These are phyloP conservation scores for Dioscorea zingiberensis DNA, from an alignment of 106 monocot genomes.

Conservation along the genomic window DNA sequence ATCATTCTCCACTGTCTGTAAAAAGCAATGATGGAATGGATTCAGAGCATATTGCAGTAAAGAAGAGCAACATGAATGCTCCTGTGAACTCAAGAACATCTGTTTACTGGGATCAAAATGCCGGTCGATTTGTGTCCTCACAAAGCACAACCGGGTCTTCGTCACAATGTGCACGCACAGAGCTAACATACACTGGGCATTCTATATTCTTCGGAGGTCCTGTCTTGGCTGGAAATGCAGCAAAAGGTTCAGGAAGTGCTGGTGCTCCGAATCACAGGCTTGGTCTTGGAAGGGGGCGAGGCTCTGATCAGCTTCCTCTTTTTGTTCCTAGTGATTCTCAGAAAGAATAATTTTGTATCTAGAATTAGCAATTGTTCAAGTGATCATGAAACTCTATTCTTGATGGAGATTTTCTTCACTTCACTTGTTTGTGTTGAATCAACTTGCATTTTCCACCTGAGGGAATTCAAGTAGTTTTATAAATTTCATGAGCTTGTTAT, in stretches of 20 bases:
- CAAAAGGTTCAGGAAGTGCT: conserved; percentile 13
- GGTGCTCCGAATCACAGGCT: conserved; percentile 9
- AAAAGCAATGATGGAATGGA: conserved; percentile 15
- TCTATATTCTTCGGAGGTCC: conserved; percentile 64
- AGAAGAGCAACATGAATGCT: not conserved
- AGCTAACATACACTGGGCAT: conserved; percentile 32
- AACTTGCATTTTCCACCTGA: no score
- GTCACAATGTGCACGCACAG: conserved; percentile 13
- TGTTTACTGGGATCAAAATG: conserved; percentile 47
- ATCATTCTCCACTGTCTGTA: conserved; percentile 32
- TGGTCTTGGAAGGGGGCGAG: conserved; percentile 19
- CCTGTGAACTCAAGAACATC: conserved; percentile 8
- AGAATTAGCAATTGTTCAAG: conserved; percentile 2
- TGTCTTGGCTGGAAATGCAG: conserved; percentile 13
- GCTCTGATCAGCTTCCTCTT: conserved; percentile 46
- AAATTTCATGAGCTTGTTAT: no score
- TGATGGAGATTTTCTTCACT: no score
- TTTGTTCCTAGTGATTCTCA: conserved; percentile 52
- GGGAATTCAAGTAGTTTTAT: no score
- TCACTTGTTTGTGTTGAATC: no score
- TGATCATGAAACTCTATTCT: no score
- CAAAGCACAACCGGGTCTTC: conserved; percentile 14
- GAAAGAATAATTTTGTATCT: conserved; percentile 8
- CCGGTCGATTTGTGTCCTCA: conserved; percentile 34
- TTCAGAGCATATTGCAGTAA: not conserved